Evolutionary conservation across 2,329 filamentous ascomycete genomes (phyloP), one percentile per base, ranked within the genome.

Genomic region (Dactylellina cionopaga): DNA sequence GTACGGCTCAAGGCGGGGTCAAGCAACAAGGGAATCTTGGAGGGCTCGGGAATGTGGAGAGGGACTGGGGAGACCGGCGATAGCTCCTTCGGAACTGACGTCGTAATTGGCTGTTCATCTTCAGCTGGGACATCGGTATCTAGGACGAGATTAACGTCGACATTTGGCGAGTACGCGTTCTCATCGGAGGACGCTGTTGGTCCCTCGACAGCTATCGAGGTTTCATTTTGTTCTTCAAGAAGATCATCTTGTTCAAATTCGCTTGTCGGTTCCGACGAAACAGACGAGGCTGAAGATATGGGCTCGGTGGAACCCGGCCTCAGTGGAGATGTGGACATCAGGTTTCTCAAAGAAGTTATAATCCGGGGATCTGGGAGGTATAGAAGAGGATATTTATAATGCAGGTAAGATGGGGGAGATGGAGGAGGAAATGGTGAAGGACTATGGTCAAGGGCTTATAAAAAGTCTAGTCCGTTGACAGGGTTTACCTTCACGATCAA

Each of bases 21-120:
- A 85, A 87, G 91, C 78, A 91, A 83, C 60, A 91, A 85, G 66
- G 89, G 88, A 70, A 91, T 90, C 76, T 87, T 89, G 76, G 87
- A 85, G 58, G 88, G 88, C 80, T 89, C 86, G 75, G 88, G 85
- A 75, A 88, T 83, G 80, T 90, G 87, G 77, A 90, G 81, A 76
- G 89, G 89, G 77, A 88, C 87, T 78, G 89, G 89, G 79, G 88
- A 90, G 78, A 89, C 86, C 75, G 89, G 89, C 78, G 88, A 77
- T 3, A 77, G 74, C 69, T 72, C 75, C 52, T 77, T 71, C 13
- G 58, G 51, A 33, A 71, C 33, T 13, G 66, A 71, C 24, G 66
- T 58, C 22, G 66, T 71, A 27, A 71, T 35, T 31, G 66, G 66
- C 29, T 64, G 58, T 37, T 64, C 66, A 54, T 71, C 58, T 35